Base-by-base conservation (phyloP, 176 grass and related monocot genomes). In the Musa itinerans region DNA sequence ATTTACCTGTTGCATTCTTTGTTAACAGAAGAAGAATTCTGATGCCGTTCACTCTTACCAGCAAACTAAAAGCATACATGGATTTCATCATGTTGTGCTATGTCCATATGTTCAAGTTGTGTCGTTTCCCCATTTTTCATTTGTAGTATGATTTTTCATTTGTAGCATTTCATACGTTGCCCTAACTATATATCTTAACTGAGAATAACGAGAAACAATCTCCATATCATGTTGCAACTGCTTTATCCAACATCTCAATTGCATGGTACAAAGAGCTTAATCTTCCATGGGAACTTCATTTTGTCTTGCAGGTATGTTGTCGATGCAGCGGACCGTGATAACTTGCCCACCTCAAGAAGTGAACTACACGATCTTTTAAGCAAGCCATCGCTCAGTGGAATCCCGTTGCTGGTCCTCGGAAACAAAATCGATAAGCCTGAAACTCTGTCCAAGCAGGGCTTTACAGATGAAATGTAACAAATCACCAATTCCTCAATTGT, bases 281-380 rank as follows among this genome's bases (percentile, higher is more conserved):
- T 43, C 34, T 43, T 43, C 34, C 4, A 43, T 43, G 34, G 7
- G 11, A 49, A 69, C 64, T 70, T 76, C 76, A 48, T 67, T 59
- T 73, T 72, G 11, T 68, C 80, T 14, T 84, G 65, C 87, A 99
- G 91, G 53, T 99, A 99, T 63, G 96, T 99, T 82, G 88, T 99
- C 74, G 96, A 99, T 57, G 96, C 87, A 12, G 88, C 96, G 66
- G 91, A 99, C 78, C 50, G 76, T 71, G 96, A 99, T 74, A 99
- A 99, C 65, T 86, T 99, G 79, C 78, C 75, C 21, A 94, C 92
- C 76, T 89, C 96, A 19, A 99, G 94, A 79, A 85, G 84, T 64
- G 96, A 99, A 76, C 87, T 94, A 72, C 91, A 99, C 82, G 91
- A 99, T 75, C 91, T 99, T 51, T 65, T 99, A 77, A 91, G 81